Evolutionary conservation across 1,284 basidiomycete species (phyloP).

Genomic region (Microbotryum violaceum): DNA sequence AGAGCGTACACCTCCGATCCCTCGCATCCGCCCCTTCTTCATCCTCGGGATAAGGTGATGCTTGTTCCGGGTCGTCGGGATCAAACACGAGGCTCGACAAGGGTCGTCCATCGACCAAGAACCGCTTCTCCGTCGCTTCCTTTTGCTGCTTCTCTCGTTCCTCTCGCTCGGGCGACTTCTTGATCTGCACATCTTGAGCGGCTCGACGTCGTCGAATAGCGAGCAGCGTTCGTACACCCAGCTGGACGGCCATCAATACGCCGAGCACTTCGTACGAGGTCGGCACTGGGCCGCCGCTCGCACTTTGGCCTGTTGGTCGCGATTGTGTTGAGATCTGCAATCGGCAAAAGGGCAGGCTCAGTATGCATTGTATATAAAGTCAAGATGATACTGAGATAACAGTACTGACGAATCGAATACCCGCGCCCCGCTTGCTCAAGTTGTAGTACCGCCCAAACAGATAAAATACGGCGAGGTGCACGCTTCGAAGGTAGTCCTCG

Average conservation of each 20-base stretch:
- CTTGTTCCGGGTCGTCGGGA: slow-evolving; percentile 32
- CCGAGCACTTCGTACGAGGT: slow-evolving; percentile 43
- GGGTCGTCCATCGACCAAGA: slow-evolving; percentile 33
- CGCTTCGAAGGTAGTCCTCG: slow-evolving; percentile 37
- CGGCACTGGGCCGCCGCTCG: slow-evolving; percentile 31
- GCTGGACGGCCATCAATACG: slow-evolving; percentile 39
- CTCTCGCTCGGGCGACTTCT: slow-evolving; percentile 4
- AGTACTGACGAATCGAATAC: slow-evolving; percentile 37
- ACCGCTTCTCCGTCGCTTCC: slow-evolving; percentile 7
- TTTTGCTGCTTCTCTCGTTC: slow-evolving; percentile 10
- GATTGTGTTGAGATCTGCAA: slow-evolving; percentile 29
- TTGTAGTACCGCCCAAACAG: slow-evolving; percentile 42
- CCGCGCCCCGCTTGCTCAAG: slow-evolving; percentile 39
- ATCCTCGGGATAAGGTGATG: slow-evolving; percentile 29
- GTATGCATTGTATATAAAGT: too few relatives aligned
- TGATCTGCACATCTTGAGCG: not conserved
- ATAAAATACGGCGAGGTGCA: slow-evolving; percentile 44
- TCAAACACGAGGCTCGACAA: slow-evolving; percentile 29
- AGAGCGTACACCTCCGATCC: slow-evolving; percentile 40
- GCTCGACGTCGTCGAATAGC: slow-evolving; percentile 20
- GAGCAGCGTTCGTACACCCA: slow-evolving; percentile 36
- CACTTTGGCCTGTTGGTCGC: slow-evolving; percentile 25
- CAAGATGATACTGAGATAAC: too few relatives aligned
- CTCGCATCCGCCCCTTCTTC: slow-evolving; percentile 23
- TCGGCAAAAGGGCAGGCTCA: not conserved